These are phyloP conservation scores for Pholiota conissans DNA, from an alignment of 768 basidiomycete genomes.

Conservation along the genomic window DNA sequence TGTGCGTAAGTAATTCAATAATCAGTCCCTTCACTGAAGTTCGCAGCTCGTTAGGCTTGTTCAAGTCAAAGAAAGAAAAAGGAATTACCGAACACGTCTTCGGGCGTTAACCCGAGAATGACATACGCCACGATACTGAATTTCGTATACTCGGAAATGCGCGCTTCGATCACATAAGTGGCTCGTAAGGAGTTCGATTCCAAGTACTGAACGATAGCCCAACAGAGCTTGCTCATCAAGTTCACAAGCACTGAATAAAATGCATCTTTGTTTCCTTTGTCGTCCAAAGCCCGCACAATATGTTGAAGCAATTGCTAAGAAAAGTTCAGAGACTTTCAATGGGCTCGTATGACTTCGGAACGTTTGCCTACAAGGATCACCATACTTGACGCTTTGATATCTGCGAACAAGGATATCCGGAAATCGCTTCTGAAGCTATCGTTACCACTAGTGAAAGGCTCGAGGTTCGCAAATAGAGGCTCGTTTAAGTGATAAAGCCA, in stretches of 20 bases:
- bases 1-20: conserved; percentile 18
- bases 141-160: conserved; percentile 23
- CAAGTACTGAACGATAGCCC: conserved; percentile 23
- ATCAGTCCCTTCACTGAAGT: conserved; percentile 17
- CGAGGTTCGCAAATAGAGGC: neutral
- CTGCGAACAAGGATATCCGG: conserved; percentile 8
- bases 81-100: conserved; percentile 15
- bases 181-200: conserved; percentile 14
- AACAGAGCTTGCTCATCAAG: conserved; percentile 30
- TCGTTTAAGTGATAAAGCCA: conserved; percentile 3
- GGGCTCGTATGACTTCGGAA: neutral
- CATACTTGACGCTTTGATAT: conserved; percentile 15
- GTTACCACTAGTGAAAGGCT: neutral
- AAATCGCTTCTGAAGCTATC: conserved; percentile 2
- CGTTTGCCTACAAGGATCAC: conserved; percentile 14
- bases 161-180: conserved; percentile 13
- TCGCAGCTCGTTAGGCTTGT: neutral
- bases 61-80: neutral
- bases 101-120: conserved; percentile 18
- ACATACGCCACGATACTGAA: conserved; percentile 31
- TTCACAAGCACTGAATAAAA: conserved; percentile 12
- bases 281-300: neutral
- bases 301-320: neutral
- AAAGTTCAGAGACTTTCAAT: too few species aligned
- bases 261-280: neutral